These are phyloP conservation scores for Viola odorata DNA, from an alignment of 345 rosid genomes.

Conservation along the genomic window DNA sequence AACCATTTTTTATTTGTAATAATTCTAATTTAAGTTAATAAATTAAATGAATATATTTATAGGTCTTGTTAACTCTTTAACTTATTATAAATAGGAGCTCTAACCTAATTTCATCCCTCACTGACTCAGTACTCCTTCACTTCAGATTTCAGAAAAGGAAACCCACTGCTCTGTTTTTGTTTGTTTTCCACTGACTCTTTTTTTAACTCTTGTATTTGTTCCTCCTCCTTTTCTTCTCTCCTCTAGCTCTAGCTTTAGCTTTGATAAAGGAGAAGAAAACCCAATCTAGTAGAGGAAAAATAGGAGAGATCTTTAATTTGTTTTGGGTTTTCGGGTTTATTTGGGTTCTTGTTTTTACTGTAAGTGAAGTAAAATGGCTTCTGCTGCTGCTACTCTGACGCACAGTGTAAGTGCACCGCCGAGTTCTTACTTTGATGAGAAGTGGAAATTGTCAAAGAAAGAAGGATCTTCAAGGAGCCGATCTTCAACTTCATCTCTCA, in stretches of 20 bases:
- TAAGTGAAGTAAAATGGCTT: neutral
- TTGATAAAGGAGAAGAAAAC: neutral
- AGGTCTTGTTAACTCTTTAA: neutral
- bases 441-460: slow-evolving; percentile 29
- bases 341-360: neutral
- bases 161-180: slow-evolving; percentile 19
- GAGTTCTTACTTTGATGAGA: slow-evolving; percentile 21
- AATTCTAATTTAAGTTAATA: no score
- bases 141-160: slow-evolving; percentile 4
- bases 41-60: no score
- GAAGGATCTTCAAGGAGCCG: slow-evolving; percentile 49
- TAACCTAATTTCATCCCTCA: slow-evolving; percentile 17
- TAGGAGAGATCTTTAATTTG: neutral
- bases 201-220: neutral
- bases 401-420: slow-evolving; percentile 22
- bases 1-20: neutral
- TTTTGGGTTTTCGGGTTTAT: no score
- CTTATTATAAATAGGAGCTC: slow-evolving; percentile 44
- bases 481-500: slow-evolving; percentile 32
- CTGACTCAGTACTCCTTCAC: slow-evolving; percentile 6
- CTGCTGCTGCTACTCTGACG: slow-evolving; percentile 6
- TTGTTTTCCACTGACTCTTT: slow-evolving; percentile 9
- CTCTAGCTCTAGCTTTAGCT: neutral
- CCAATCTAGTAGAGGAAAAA: neutral
- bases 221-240: neutral